Base-by-base conservation (phyloP, 768 basidiomycete species). In the Pulveroboletus sp. region DNA sequence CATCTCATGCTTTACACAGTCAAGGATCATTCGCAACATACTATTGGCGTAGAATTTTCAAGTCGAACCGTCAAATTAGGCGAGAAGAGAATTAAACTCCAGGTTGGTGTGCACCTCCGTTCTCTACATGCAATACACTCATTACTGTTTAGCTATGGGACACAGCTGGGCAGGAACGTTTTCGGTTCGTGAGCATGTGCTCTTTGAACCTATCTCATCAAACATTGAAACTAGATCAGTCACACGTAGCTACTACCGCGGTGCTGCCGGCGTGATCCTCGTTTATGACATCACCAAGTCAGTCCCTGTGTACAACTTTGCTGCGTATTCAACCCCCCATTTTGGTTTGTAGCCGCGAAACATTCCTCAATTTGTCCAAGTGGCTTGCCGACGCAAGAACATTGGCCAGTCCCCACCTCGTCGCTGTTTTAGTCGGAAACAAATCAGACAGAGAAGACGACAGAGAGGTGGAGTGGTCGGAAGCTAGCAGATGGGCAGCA, bases 1-100 rank as follows among this genome's bases (percentile, higher is more conserved):
- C 35, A 14, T 42, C 49, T 60, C 6, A 62, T 33, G n/a, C 43
- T 39, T 45, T 23, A 8, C 43, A n/a, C 60, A 97, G 94, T 94
- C 78, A 95, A 94, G 72, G 87, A 91, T 57, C 88, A 95, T 69
- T 93, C 93, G 6, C 90, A 94, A 71, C 97, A 98, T 68, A 98
- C 97, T 13, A 98, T 99, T 50, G 97, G 95, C 10, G 97, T 99
- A 24, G 97, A 98, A 64, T 98, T 99, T 66, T 93, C 93, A 16
- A 95, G 93, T 64, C 77, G 94, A 57, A 94, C 93, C 0, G 82
- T 99, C 51, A 87, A 87, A 61, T 77, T 98, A 20, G 94, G 90
- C 43, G 94, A 97, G 75, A 91, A 93, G 71, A 81, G 87, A 56
- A 92, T 97, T 57, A 97, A 97, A 69, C 78, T 97, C 33, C 95